Evolutionary conservation across 2,329 filamentous ascomycete species (phyloP).

Genomic region (Pyricularia grisea): DNA sequence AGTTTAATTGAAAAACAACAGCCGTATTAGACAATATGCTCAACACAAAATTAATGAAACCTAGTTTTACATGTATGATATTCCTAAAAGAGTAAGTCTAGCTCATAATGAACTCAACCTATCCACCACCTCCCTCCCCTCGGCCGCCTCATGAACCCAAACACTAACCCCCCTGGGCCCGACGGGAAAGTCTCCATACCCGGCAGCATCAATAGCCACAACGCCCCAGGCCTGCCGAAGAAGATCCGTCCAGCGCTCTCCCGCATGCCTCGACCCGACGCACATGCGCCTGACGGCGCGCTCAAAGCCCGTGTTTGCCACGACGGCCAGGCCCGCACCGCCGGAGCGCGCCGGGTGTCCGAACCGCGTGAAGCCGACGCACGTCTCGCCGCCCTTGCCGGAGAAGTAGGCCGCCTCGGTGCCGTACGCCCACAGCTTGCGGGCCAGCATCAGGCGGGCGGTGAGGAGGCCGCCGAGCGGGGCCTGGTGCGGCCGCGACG

Average conservation of each 20-base stretch:
- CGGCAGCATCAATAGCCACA: constrained; percentile 48
- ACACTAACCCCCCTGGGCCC: constrained; percentile 45
- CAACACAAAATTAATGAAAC: no score
- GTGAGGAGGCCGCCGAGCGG: constrained; percentile 39
- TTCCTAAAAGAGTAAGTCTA: not conserved
- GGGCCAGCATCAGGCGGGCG: constrained; percentile 48
- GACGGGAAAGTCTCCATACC: constrained; percentile 49
- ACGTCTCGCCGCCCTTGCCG: constrained; percentile 29
- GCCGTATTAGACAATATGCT: no score
- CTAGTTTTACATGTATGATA: not conserved
- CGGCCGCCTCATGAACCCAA: constrained; percentile 48
- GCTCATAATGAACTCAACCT: not conserved
- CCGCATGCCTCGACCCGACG: constrained; percentile 47
- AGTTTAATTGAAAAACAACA: no score
- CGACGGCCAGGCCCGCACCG: constrained; percentile 44
- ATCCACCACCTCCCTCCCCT: constrained; percentile 30
- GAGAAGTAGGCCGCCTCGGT: constrained; percentile 51
- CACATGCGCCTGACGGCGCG: constrained; percentile 47
- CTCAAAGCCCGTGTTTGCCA: constrained; percentile 43
- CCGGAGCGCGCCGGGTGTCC: constrained; percentile 37
- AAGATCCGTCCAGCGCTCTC: constrained; percentile 56
- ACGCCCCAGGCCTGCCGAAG: constrained; percentile 42
- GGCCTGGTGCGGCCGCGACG: constrained; percentile 30
- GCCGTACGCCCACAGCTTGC: constrained; percentile 59
- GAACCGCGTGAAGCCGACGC: constrained; percentile 46